Evolutionary conservation across 2,329 filamentous ascomycete species (phyloP).

Genomic region (Geosmithia flava): DNA sequence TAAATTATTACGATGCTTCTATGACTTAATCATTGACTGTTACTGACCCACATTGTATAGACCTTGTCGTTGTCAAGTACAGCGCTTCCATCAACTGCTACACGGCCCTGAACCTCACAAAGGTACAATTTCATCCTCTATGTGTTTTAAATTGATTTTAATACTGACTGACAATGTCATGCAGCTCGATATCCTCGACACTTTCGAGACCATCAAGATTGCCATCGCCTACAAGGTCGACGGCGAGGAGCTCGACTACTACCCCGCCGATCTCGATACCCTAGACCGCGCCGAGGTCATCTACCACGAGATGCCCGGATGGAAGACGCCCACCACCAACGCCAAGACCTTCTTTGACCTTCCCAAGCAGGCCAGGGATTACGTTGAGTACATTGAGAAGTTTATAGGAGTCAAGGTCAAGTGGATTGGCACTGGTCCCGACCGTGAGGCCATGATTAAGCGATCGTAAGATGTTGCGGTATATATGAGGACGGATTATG

Average conservation of each 20-base stretch:
- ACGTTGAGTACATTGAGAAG: constrained; percentile 55
- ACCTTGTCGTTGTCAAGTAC: constrained; percentile 5
- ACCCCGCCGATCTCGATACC: constrained; percentile 34
- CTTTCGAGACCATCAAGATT: constrained; percentile 62
- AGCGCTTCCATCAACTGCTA: constrained; percentile 46
- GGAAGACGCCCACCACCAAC: constrained; percentile 52
- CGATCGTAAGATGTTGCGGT: neutral
- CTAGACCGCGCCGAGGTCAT: constrained; percentile 1
- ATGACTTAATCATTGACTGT: no score
- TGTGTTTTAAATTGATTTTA: constrained; percentile 2
- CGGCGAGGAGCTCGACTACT: constrained; percentile 36
- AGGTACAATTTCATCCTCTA: constrained; percentile 12
- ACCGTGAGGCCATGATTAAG: constrained; percentile 7
- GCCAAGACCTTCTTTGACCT: constrained; percentile 49
- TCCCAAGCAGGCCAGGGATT: constrained; percentile 50
- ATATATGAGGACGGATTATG: neutral
- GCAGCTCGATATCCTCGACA: constrained; percentile 48
- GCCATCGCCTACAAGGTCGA: constrained; percentile 52
- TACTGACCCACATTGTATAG: no score
- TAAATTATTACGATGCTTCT: no score
- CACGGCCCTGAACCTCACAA: constrained; percentile 43
- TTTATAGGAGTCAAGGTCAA: constrained; percentile 44
- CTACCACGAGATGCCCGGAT: constrained; percentile 58
- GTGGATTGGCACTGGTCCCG: constrained; percentile 8
- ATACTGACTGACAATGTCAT: constrained; percentile 4